A percentile compares a stretch with the other conserved stretches of the same genome.
These are phyloP conservation scores for Zychaea mexicana DNA, from an alignment of 371 early-diverging fungal genomes.

Conservation along the genomic window DNA sequence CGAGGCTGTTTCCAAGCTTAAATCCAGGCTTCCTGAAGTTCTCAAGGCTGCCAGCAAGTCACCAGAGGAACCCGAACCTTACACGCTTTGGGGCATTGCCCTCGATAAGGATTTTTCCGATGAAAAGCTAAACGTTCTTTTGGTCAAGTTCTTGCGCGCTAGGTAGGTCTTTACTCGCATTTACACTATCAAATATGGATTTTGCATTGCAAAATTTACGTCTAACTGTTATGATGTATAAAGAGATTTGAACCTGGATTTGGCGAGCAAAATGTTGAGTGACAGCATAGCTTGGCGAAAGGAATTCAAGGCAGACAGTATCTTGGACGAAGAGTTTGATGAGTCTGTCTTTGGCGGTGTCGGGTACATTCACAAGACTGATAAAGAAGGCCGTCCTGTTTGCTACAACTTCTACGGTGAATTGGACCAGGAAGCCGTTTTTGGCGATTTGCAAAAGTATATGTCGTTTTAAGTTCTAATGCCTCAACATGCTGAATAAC, in stretches of 20 bases:
- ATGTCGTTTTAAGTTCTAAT: background rate
- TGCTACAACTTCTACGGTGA: conserved; percentile 67
- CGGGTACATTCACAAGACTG: conserved; percentile 51
- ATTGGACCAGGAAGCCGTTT: conserved; percentile 55
- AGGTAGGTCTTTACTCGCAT: too few species aligned
- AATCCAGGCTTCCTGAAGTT: conserved; percentile 47
- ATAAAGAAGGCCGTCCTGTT: conserved; percentile 56
- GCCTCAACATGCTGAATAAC: too few species aligned
- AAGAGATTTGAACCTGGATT: conserved; percentile 38
- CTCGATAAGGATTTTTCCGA: conserved; percentile 48
- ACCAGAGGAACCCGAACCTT: conserved; percentile 27
- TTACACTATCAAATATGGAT: too few species aligned
- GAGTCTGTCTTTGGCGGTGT: conserved; percentile 46
- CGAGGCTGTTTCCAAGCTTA: conserved; percentile 46
- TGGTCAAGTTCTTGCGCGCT: conserved; percentile 61
- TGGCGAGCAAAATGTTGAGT: conserved; percentile 53
- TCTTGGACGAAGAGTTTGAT: conserved; percentile 57
- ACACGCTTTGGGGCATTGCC: conserved; percentile 54
- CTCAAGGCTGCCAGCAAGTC: conserved; percentile 24
- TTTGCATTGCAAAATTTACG: too few species aligned
- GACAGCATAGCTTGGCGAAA: conserved; percentile 58
- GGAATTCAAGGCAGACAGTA: conserved; percentile 46
- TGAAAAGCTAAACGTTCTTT: conserved; percentile 54
- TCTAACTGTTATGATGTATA: too few species aligned
- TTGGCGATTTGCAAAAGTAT: conserved; percentile 53